Conservation (phyloP, 257 asterid genomes). For the Paulownia fortunei region DNA sequence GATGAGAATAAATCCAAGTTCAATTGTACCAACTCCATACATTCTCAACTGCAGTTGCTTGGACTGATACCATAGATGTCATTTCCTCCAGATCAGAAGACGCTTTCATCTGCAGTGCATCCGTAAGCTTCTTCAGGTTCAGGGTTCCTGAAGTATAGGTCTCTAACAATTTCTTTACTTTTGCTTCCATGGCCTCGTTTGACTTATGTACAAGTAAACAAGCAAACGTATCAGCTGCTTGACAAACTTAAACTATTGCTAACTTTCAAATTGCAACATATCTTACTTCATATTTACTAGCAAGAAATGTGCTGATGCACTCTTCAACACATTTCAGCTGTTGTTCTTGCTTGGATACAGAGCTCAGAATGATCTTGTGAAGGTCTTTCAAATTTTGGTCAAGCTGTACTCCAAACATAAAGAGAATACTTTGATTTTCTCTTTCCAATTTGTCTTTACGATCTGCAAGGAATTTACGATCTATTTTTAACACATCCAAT, state of each 20-base stretch:
- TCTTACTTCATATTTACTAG: conserved; percentile 66
- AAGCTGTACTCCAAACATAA: conserved; percentile 63
- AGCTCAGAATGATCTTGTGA: conserved; percentile 57
- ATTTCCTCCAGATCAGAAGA: conserved; percentile 65
- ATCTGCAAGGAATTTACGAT: conserved; percentile 52
- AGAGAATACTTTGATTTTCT: conserved; percentile 65
- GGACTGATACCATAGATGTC: conserved; percentile 51
- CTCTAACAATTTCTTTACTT: conserved; percentile 59
- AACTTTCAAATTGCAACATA: not conserved
- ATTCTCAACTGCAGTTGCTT: conserved; percentile 60
- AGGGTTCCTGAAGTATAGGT: conserved; percentile 56
- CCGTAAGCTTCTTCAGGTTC: conserved; percentile 49
- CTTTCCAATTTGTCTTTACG: conserved; percentile 71
- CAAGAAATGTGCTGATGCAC: conserved; percentile 57
- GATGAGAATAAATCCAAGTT: not conserved
- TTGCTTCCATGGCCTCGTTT: conserved; percentile 65
- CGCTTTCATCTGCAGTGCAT: conserved; percentile 54
- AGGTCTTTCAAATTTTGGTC: conserved; percentile 69
- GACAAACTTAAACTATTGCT: conserved; percentile 11
- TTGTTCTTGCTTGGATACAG: conserved; percentile 70
- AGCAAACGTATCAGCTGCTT: conserved; percentile 29
- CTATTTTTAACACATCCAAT: not conserved
- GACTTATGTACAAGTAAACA: conserved; percentile 45
- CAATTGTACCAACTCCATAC: conserved; percentile 41
- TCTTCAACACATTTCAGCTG: conserved; percentile 64